Percentiles rank a stretch among this genome's conserved stretches.
These are phyloP conservation scores for Psilocybe cyanescens DNA, from an alignment of 768 basidiomycete species.

Conservation along the genomic window DNA sequence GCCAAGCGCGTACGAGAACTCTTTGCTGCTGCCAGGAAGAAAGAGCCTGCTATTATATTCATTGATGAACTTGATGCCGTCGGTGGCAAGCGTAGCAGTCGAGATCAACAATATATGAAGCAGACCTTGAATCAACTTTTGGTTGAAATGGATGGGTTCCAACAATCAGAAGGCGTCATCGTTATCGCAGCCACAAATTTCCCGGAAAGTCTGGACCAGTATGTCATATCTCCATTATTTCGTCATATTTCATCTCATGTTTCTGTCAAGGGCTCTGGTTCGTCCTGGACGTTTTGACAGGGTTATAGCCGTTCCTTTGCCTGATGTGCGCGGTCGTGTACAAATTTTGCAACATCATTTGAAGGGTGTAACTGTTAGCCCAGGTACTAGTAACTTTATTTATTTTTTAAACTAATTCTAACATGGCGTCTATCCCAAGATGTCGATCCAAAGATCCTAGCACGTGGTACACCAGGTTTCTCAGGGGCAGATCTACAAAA, in stretches of 20 bases:
- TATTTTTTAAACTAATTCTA: constrained; percentile 13
- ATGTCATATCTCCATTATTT: constrained; percentile 30
- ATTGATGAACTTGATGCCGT: constrained; percentile 97
- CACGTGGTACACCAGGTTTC: constrained; percentile 94
- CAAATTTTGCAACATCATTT: constrained; percentile 94
- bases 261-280: constrained; percentile 76
- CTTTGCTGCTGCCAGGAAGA: constrained; percentile 92
- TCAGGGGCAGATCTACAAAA: constrained; percentile 97
- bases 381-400: constrained; percentile 40
- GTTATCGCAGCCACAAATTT: constrained; percentile 99
- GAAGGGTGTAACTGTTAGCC: constrained; percentile 69
- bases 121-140: constrained; percentile 96
- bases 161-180: constrained; percentile 91
- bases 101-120: constrained; percentile 89
- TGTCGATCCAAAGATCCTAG: constrained; percentile 86
- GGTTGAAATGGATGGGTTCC: constrained; percentile 97
- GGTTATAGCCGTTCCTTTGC: constrained; percentile 88
- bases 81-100: constrained; percentile 83
- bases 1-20: constrained; percentile 95
- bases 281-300: constrained; percentile 97
- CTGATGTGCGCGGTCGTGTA: constrained; percentile 93
- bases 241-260: constrained; percentile 11
- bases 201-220: constrained; percentile 92
- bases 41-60: constrained; percentile 96
- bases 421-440: constrained; percentile 40